Evolutionary conservation across 2,329 filamentous ascomycete species (phyloP).

Genomic region (Aureobasidium sp.): DNA sequence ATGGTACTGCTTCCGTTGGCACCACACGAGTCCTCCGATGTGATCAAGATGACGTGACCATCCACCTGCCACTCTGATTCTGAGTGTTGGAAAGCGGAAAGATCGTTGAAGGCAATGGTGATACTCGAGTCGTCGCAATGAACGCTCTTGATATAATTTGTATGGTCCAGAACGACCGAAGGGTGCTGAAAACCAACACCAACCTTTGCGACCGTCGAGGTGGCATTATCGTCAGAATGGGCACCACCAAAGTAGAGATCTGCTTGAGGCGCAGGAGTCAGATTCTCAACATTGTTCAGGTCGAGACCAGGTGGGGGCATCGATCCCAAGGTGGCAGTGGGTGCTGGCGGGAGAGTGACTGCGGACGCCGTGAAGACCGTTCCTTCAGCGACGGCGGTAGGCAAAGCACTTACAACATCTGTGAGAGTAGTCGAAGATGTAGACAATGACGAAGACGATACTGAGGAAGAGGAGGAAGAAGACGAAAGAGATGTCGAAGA

Average conservation of each 20-base stretch:
- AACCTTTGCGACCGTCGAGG: not conserved
- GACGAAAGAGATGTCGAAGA: too few species aligned
- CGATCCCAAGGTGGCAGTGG: conserved; percentile 1
- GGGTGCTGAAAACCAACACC: conserved; percentile 22
- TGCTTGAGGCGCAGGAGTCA: conserved; percentile 11
- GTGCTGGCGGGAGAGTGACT: conserved; percentile 11
- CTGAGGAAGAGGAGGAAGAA: too few species aligned
- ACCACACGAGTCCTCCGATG: conserved; percentile 21
- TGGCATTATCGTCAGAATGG: not conserved
- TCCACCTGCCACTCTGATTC: conserved; percentile 15
- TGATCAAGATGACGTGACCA: conserved; percentile 21
- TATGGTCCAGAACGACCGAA: conserved; percentile 24
- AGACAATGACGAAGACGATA: too few species aligned
- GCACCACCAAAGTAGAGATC: conserved; percentile 18
- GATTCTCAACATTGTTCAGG: conserved; percentile 16
- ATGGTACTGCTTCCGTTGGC: conserved; percentile 19
- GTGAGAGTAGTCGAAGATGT: not conserved
- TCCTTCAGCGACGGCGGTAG: not conserved
- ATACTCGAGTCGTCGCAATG: conserved; percentile 17
- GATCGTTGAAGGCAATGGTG: conserved; percentile 18
- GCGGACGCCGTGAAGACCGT: conserved; percentile 1
- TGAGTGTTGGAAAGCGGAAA: conserved; percentile 17
- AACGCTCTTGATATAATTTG: conserved; percentile 22
- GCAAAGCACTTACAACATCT: not conserved
- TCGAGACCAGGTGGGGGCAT: conserved; percentile 17